Percentiles rank a stretch among this genome's conserved stretches.
Conservation (phyloP, 2,329 filamentous ascomycete genomes). For the Exophiala mesophila region DNA sequence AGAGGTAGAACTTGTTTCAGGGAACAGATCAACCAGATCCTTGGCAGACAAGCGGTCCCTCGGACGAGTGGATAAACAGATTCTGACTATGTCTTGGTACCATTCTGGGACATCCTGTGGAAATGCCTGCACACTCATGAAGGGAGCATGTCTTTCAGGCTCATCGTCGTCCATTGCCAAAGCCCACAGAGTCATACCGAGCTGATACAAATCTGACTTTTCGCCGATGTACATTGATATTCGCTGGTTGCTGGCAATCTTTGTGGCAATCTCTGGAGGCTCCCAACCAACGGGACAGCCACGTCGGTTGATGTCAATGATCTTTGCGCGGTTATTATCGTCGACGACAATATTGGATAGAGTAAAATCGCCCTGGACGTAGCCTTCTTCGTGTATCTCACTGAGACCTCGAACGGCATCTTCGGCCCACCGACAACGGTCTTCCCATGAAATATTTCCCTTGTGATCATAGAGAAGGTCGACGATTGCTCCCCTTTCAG, state of each 20-base stretch:
- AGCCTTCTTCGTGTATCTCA: constrained; percentile 91
- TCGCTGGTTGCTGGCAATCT: constrained; percentile 82
- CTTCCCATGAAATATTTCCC: constrained; percentile 60
- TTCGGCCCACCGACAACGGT: constrained; percentile 78
- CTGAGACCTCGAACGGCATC: constrained; percentile 86
- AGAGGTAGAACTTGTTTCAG: constrained; percentile 31
- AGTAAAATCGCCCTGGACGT: constrained; percentile 96
- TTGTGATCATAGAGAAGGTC: constrained; percentile 81
- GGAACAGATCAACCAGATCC: constrained; percentile 66
- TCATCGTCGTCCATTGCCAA: constrained; percentile 84
- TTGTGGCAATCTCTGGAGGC: constrained; percentile 78
- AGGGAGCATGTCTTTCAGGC: constrained; percentile 72
- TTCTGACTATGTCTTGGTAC: constrained; percentile 69
- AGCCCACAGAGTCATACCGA: constrained; percentile 96
- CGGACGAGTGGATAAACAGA: constrained; percentile 71
- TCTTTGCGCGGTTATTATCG: constrained; percentile 75
- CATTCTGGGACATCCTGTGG: constrained; percentile 67
- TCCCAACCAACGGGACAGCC: constrained; percentile 99
- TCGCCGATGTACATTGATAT: constrained; percentile 98
- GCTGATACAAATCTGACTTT: constrained; percentile 92
- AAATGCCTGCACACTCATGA: constrained; percentile 55
- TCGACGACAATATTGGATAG: constrained; percentile 96
- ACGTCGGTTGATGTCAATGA: constrained; percentile 95
- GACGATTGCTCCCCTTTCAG: constrained; percentile 78
- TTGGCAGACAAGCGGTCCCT: constrained; percentile 68